Evolutionary conservation across 176 grass and related monocot species (phyloP).

Genomic region (Zizania latifolia): DNA sequence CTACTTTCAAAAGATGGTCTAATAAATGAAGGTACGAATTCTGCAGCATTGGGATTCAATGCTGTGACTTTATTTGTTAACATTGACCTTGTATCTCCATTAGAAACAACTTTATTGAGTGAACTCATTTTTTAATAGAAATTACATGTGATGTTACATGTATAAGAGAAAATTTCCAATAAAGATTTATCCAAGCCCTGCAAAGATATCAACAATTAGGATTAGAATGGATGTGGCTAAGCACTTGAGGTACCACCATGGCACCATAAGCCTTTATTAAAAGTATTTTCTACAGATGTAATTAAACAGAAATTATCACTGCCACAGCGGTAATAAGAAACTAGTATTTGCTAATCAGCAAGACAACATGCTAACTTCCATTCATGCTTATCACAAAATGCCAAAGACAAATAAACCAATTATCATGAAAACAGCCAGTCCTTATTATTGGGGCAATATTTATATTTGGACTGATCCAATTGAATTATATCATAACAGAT

Average conservation of each 20-base stretch:
- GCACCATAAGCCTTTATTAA: not conserved
- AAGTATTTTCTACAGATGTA: not conserved
- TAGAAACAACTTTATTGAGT: slow-evolving; percentile 49
- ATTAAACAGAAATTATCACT: not conserved
- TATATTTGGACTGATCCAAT: not conserved
- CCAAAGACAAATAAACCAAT: not conserved
- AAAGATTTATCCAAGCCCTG: slow-evolving; percentile 68
- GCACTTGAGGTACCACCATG: not conserved
- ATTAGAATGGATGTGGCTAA: not conserved
- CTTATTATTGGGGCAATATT: not conserved
- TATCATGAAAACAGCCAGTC: not conserved
- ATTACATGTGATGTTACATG: slow-evolving; percentile 42
- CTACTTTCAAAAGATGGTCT: slow-evolving; percentile 44
- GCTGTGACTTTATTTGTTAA: slow-evolving; percentile 58
- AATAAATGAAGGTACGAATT: slow-evolving; percentile 79
- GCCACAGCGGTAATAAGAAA: not conserved
- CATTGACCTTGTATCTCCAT: slow-evolving; percentile 36
- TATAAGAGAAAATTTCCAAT: slow-evolving; percentile 33
- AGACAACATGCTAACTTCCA: not conserved
- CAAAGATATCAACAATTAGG: not conserved
- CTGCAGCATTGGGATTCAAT: slow-evolving; percentile 96
- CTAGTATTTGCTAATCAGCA: not conserved
- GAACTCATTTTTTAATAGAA: slow-evolving; percentile 72
- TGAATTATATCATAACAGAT: not conserved
- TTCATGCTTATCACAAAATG: not conserved